Percentiles rank a stretch among this genome's conserved stretches.
phyloP scores from a whole-genome alignment of 2,329 filamentous ascomycete species.

The Cercospora brassicicola region DNA sequence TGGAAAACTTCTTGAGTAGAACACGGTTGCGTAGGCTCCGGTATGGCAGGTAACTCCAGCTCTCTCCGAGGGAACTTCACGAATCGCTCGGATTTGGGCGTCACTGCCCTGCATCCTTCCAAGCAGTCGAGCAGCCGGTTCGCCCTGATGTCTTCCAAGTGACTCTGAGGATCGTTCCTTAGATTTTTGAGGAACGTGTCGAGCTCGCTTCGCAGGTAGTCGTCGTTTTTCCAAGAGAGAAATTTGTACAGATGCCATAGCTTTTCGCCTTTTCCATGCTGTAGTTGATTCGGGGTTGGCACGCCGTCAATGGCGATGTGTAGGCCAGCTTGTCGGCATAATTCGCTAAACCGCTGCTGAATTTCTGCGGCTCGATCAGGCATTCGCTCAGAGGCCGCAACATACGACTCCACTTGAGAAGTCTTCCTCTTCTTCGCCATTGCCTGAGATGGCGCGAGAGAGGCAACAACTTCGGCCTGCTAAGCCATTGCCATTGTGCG shows the following conservation, averaged over 20 bases:
- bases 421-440: slow-evolving; percentile 17
- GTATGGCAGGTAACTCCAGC: background rate
- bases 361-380: background rate
- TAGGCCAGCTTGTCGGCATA: slow-evolving; percentile 12
- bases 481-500: background rate
- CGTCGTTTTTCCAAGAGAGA: slow-evolving; percentile 12
- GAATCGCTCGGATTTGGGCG: background rate
- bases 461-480: background rate
- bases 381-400: background rate
- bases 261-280: background rate
- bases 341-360: background rate
- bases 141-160: background rate
- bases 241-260: background rate
- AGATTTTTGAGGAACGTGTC: slow-evolving; percentile 4
- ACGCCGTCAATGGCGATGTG: background rate
- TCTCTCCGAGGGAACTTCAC: background rate
- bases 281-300: background rate
- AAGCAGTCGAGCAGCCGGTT: background rate
- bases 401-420: slow-evolving; percentile 14
- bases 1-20: background rate
- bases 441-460: background rate
- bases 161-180: background rate
- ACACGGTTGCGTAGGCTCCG: background rate
- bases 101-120: background rate
- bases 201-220: background rate